Evolutionary conservation across 2,329 filamentous ascomycete species (phyloP).

Genomic region (Cercospora sp.): DNA sequence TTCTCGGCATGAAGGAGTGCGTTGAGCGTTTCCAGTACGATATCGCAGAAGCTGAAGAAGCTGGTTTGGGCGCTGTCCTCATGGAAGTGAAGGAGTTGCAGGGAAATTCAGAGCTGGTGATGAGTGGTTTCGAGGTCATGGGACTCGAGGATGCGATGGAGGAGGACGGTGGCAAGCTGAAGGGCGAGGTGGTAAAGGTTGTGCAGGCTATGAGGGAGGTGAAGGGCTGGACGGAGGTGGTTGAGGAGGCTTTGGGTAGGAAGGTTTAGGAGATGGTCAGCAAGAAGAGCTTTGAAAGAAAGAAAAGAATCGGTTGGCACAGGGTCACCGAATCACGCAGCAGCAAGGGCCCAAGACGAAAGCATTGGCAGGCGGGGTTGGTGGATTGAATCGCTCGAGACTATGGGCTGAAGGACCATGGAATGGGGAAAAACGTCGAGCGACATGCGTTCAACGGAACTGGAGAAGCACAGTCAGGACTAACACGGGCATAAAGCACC

Average conservation of each 20-base stretch:
- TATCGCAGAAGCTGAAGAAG: neutral
- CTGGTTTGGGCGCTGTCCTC: neutral
- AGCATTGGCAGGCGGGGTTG: neutral
- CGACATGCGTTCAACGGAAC: neutral
- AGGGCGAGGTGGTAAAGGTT: neutral
- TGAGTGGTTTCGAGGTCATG: neutral
- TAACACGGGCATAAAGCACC: no score
- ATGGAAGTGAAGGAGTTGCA: neutral
- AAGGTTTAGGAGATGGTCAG: neutral
- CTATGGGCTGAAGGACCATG: neutral
- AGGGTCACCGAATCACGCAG: neutral
- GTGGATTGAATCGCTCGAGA: neutral
- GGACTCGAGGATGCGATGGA: neutral
- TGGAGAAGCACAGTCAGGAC: no score
- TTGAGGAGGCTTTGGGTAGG: neutral
- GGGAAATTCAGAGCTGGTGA: neutral
- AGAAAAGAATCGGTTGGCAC: no score
- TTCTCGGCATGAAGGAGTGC: neutral
- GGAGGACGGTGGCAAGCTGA: neutral
- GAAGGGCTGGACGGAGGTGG: neutral
- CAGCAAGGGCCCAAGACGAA: neutral
- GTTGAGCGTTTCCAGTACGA: neutral
- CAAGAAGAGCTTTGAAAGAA: neutral
- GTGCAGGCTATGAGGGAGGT: neutral
- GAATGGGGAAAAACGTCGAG: neutral